These are phyloP conservation scores for Ramaria sp. DNA, from an alignment of 768 basidiomycete genomes.

Conservation along the genomic window DNA sequence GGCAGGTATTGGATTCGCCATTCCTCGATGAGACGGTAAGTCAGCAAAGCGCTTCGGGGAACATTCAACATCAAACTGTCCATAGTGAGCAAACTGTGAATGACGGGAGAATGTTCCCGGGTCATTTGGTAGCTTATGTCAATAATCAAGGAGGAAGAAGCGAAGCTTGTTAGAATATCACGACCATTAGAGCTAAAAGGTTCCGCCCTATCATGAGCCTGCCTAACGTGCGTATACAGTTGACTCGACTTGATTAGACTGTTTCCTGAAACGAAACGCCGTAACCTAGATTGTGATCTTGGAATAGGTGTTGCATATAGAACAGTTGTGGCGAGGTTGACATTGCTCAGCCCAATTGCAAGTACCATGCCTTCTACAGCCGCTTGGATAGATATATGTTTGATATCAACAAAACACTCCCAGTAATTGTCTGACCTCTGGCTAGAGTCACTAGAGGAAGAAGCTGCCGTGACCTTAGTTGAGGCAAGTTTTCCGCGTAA, in stretches of 20 bases:
- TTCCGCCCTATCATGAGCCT: background rate
- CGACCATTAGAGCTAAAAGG: slow-evolving; percentile 24
- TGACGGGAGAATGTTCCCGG: background rate
- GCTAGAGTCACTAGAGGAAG: background rate
- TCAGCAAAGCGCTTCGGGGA: slow-evolving; percentile 70
- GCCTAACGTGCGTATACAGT: slow-evolving; percentile 5
- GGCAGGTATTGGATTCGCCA: slow-evolving; percentile 77
- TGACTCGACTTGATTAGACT: background rate
- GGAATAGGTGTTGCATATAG: background rate
- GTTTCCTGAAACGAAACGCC: background rate
- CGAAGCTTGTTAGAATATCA: slow-evolving; percentile 52
- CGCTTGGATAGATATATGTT: background rate
- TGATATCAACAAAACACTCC: background rate
- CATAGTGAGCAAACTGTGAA: slow-evolving; percentile 10
- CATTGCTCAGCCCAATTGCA: background rate
- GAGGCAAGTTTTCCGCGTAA: slow-evolving; percentile 24
- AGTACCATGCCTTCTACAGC: slow-evolving; percentile 8
- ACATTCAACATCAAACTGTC: slow-evolving; percentile 25
- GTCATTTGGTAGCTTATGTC: background rate
- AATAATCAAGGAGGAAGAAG: slow-evolving; percentile 33
- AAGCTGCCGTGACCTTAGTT: background rate
- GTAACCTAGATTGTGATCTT: background rate
- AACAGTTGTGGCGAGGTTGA: background rate
- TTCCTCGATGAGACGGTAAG: slow-evolving; percentile 71
- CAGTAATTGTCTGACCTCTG: background rate